These are phyloP conservation scores for Solanum etuberosum DNA, from an alignment of 257 asterid species.

Conservation along the genomic window DNA sequence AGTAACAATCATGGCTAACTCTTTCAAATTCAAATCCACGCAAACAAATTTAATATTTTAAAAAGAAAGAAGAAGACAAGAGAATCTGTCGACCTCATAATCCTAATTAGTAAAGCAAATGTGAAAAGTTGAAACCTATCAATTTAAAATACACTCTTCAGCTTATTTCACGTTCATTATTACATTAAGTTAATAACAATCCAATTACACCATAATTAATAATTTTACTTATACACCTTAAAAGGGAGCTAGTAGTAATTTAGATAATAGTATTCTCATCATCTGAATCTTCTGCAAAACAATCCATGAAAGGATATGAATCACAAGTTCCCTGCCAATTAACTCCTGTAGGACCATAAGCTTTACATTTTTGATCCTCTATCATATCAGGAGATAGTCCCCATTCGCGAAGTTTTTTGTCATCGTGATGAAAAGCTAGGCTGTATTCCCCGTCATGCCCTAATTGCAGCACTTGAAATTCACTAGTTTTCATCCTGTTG, in stretches of 20 bases:
- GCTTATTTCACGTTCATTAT: too few species aligned
- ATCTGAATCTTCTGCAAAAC: background rate
- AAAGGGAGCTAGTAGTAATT: background rate
- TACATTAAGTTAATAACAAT: background rate
- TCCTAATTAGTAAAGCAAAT: background rate
- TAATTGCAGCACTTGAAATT: constrained; percentile 35
- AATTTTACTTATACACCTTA: background rate
- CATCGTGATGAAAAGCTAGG: constrained; percentile 43
- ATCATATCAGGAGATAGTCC: constrained; percentile 48
- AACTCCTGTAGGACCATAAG: background rate
- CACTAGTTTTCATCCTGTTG: constrained; percentile 32
- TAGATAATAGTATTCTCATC: background rate
- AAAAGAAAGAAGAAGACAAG: background rate
- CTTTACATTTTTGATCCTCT: constrained; percentile 34
- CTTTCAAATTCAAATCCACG: background rate
- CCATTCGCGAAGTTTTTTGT: constrained; percentile 30
- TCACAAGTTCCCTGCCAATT: background rate
- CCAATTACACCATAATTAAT: background rate
- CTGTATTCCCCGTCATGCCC: constrained; percentile 46
- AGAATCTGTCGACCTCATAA: background rate
- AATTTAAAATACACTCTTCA: background rate
- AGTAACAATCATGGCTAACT: background rate
- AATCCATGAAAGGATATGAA: background rate
- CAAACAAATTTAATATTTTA: background rate
- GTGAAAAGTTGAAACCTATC: background rate